Evolutionary conservation across 768 basidiomycete genomes (phyloP), one percentile per base, ranked within the genome.

Genomic region (Sporobolomyces roseus): DNA sequence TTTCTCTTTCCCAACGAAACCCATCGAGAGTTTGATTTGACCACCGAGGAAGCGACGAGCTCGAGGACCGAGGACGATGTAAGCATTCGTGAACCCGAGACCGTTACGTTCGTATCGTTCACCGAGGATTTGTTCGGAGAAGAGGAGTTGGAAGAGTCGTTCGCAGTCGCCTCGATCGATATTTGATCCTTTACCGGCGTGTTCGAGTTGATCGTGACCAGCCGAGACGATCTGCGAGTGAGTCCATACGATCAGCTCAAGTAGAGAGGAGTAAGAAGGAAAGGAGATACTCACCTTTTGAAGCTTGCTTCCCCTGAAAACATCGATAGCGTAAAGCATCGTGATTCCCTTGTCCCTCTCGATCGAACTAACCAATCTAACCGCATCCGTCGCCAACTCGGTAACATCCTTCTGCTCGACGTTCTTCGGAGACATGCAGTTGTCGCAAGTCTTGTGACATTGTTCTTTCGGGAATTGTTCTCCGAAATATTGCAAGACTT

Each of bases 401-500:
- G 87, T 87, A n/a, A 90, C 82, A 75, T 96, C 86, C 80, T 23
- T 82, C 75, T 8, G 82, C 74, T 65, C 66, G 48, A 90, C 82
- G 75, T 93, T 86, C 79, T 29, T 82, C 75, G 16, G 83, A 74
- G 83, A 80, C 49, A 83, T 79, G 77, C 96, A 99, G 70, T 90
- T 93, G 78, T 98, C 90, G 78, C 96, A 99, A 6, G 83, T 82
- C 46, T 82, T 80, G 43, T 83, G 78, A 76, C 96, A 99, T 21
- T 85, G 72, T 30, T 77, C 79, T 36, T 83, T 80, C 67, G 87
- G 83, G 78, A 97, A 97, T 13, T 81, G 80, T 77, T 99, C 90
- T 69, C 85, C 86, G 74, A 96, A 98, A 78, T 90, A 90, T n/a
- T 84, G 83, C 23, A 99, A 84, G n/a, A 97, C 81, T 73, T 91